phyloP scores from a whole-genome alignment of 2,329 filamentous ascomycete genomes.

The Colletotrichum truncatum region DNA sequence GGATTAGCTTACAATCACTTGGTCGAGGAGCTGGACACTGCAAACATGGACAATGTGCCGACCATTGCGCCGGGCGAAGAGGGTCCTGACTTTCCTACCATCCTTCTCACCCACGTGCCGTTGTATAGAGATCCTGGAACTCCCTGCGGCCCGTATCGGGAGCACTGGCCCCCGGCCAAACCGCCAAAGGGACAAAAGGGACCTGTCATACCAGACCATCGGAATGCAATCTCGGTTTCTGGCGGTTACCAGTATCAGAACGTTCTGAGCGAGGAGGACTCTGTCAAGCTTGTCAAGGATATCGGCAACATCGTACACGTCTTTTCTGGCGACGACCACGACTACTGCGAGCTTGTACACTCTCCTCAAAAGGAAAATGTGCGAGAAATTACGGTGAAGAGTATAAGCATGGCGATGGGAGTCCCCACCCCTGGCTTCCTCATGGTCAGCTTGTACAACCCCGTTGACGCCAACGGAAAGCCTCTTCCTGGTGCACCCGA shows the following conservation, averaged over 20 bases:
- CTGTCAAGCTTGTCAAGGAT: constrained; percentile 77
- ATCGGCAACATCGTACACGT: constrained; percentile 85
- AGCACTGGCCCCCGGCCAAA: constrained; percentile 80
- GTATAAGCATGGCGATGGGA: constrained; percentile 95
- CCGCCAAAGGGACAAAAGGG: constrained; percentile 66
- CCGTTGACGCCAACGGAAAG: constrained; percentile 71
- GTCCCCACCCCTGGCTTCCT: constrained; percentile 88
- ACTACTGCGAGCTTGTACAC: constrained; percentile 93
- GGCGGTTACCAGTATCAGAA: constrained; percentile 97
- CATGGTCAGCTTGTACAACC: constrained; percentile 92
- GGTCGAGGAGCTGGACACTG: constrained; percentile 62
- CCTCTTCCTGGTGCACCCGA: constrained; percentile 53
- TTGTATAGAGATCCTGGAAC: constrained; percentile 84
- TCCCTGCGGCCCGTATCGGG: constrained; percentile 86
- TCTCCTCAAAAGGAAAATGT: constrained; percentile 71
- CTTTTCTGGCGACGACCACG: constrained; percentile 97
- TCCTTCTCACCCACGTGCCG: constrained; percentile 91
- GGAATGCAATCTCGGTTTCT: constrained; percentile 80
- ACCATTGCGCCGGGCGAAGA: constrained; percentile 53
- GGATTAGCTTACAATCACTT: constrained; percentile 66
- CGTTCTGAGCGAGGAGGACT: constrained; percentile 81
- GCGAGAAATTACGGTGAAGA: constrained; percentile 93
- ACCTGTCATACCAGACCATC: constrained; percentile 68
- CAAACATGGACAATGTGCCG: constrained; percentile 45
- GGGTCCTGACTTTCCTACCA: constrained; percentile 77